Percentiles rank a stretch among this genome's conserved stretches.
These are phyloP conservation scores for Fusarium sp. DNA, from an alignment of 2,329 filamentous ascomycete genomes.

Conservation along the genomic window DNA sequence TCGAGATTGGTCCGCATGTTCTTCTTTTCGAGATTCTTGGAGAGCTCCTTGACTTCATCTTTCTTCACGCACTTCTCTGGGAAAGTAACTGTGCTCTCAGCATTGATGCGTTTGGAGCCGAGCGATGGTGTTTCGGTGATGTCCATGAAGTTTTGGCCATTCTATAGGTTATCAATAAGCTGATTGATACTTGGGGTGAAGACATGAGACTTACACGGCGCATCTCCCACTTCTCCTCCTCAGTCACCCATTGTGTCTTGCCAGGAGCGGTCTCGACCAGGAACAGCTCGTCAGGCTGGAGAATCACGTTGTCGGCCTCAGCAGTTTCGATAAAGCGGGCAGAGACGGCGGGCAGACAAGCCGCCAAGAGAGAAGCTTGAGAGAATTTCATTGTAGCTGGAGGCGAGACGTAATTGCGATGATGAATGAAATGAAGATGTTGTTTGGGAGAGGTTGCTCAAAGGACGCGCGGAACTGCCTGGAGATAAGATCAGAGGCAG, in stretches of 20 bases:
- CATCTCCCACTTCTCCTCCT: constrained; percentile 95
- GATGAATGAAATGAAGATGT: constrained; percentile 4
- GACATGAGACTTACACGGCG: constrained; percentile 72
- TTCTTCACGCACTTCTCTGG: constrained; percentile 76
- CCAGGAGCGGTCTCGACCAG: constrained; percentile 89
- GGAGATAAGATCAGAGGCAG: constrained; percentile 33
- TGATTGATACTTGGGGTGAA: neutral
- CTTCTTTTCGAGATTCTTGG: constrained; percentile 77
- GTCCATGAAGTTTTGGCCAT: constrained; percentile 92
- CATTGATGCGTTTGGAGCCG: constrained; percentile 61
- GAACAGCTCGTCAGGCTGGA: constrained; percentile 63
- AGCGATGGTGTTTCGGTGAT: constrained; percentile 80
- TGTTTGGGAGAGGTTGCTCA: constrained; percentile 30
- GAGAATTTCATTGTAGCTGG: constrained; percentile 64
- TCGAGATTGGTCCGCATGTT: constrained; percentile 84
- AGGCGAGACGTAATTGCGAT: constrained; percentile 4
- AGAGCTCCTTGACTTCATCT: constrained; percentile 74
- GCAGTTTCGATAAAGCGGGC: constrained; percentile 69
- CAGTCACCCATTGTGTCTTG: constrained; percentile 87
- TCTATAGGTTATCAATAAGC: constrained; percentile 62
- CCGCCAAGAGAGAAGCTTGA: constrained; percentile 65
- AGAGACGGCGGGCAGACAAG: constrained; percentile 66
- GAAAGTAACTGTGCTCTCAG: constrained; percentile 65
- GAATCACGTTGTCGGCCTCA: constrained; percentile 65
- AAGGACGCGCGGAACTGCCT: constrained; percentile 26